Evolutionary conservation across 768 basidiomycete species (phyloP), one percentile per base, ranked within the genome.

Genomic region (Hypholoma sublateritium): DNA sequence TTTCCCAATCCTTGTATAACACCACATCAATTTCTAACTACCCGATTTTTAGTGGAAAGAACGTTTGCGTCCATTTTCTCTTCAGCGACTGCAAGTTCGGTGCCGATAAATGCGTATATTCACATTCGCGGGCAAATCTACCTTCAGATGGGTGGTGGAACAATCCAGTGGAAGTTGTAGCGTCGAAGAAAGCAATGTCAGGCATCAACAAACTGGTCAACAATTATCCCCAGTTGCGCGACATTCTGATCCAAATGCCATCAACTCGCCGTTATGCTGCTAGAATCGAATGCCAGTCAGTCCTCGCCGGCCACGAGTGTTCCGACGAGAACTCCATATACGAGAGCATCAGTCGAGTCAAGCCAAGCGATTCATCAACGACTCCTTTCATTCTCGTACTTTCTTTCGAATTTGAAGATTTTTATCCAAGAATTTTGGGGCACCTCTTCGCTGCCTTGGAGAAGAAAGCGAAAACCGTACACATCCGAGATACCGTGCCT

Each of bases 21-120:
- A 9, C 14, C 5, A 17, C 4, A 19, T n/a, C n/a, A 11, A 41
- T 16, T 36, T 42, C 11, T 34, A 5, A 48, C 46, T 8, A 5
- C 36, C 13, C 49, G 25, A 22, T 8, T 19, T 41, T 21, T 34
- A 82, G 81, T 1, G 80, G 80, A 4, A 72, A 72, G 53, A 83
- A 83, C 50, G 80, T 82, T n/a, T 83, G 81, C 62, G 34, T 72
- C 6, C 69, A 72, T 57, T 77, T 69, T 58, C 62, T 82, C 19
- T 59, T 81, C 9, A 72, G 67, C 12, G 57, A 58, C 1, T 81
- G 81, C 71, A 72, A 68, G 46, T 79, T 72, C 58, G 69, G 72
- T 16, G 64, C 50, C 5, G 44, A 46, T 4, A 70, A 67, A 41
- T 82, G 80, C 62, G 65, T 67, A 1, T 81, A 82, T 59, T 65